phyloP scores from a whole-genome alignment of 2,329 filamentous ascomycete species.

The Aspergillus tanneri region DNA sequence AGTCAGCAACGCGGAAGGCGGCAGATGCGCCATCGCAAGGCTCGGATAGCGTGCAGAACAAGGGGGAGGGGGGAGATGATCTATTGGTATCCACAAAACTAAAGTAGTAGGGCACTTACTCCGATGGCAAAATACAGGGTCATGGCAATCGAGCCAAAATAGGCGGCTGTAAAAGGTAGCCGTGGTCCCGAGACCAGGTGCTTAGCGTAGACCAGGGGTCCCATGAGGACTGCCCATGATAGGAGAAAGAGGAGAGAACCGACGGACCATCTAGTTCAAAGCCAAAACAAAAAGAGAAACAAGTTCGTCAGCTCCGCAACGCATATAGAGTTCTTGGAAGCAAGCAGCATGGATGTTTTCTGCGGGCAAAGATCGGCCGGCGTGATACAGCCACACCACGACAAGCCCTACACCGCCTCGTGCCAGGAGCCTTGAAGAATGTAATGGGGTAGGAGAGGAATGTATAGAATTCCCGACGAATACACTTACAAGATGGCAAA shows the following conservation, averaged over 20 bases:
- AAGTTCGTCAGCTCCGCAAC: no score
- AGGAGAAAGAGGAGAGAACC: slow-evolving; percentile 85
- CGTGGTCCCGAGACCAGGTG: slow-evolving; percentile 83
- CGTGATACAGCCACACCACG: slow-evolving; percentile 22
- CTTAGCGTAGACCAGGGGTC: slow-evolving; percentile 74
- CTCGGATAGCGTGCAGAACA: neutral
- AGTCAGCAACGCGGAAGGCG: neutral
- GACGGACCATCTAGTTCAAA: slow-evolving; percentile 76
- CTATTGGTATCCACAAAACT: neutral
- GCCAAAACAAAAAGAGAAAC: neutral
- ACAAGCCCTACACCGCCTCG: slow-evolving; percentile 23
- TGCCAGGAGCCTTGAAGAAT: slow-evolving; percentile 8
- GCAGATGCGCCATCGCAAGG: neutral
- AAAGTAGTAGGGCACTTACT: slow-evolving; percentile 58
- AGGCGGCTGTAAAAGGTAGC: slow-evolving; percentile 87
- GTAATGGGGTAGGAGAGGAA: slow-evolving; percentile 21
- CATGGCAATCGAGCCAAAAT: slow-evolving; percentile 87
- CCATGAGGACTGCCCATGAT: slow-evolving; percentile 94
- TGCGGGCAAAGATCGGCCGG: slow-evolving; percentile 7
- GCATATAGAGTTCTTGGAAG: slow-evolving; percentile 2
- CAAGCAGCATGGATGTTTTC: slow-evolving; percentile 2
- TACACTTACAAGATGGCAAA: slow-evolving; percentile 92
- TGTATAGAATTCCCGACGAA: slow-evolving; percentile 16
- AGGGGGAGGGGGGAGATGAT: neutral
- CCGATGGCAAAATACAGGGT: slow-evolving; percentile 91